Evolutionary conservation across 768 basidiomycete species (phyloP).

Genomic region (Tulasnella sp.): DNA sequence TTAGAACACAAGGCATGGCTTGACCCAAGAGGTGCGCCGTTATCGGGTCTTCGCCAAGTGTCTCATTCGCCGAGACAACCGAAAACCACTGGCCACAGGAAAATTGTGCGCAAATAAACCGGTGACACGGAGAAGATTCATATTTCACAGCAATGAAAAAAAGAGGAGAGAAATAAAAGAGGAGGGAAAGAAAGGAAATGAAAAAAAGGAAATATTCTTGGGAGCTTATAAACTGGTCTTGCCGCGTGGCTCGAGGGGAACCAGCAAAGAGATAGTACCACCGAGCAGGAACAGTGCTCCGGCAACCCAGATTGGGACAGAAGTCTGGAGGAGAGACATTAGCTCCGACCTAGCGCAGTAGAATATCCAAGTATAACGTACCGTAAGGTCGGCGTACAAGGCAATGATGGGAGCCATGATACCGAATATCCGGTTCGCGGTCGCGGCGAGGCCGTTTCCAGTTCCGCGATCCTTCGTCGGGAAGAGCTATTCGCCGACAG

Average conservation of each 20-base stretch:
- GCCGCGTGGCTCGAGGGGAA: slow-evolving; percentile 72
- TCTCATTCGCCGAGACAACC: not conserved
- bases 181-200: too few species aligned
- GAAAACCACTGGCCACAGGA: not conserved
- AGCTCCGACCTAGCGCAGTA: too few species aligned
- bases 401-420: slow-evolving; percentile 65
- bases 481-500: slow-evolving; percentile 11
- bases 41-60: not conserved
- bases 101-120: not conserved
- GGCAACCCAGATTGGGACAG: slow-evolving; percentile 65
- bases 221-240: slow-evolving; percentile 51
- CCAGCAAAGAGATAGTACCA: slow-evolving; percentile 49
- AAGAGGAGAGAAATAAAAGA: too few species aligned
- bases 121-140: not conserved
- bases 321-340: slow-evolving; percentile 33
- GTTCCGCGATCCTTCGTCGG: slow-evolving; percentile 47
- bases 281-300: slow-evolving; percentile 56
- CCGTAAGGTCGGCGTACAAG: slow-evolving; percentile 50
- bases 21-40: not conserved
- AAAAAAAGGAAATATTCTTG: not conserved
- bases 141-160: not conserved
- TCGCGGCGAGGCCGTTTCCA: slow-evolving; percentile 56
- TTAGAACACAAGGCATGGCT: not conserved
- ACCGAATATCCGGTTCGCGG: slow-evolving; percentile 56
- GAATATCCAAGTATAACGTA: too few species aligned